Percentiles rank a stretch among this genome's conserved stretches.
phyloP scores from a whole-genome alignment of 805 yeast genomes.

The Kuraishia borneana region DNA sequence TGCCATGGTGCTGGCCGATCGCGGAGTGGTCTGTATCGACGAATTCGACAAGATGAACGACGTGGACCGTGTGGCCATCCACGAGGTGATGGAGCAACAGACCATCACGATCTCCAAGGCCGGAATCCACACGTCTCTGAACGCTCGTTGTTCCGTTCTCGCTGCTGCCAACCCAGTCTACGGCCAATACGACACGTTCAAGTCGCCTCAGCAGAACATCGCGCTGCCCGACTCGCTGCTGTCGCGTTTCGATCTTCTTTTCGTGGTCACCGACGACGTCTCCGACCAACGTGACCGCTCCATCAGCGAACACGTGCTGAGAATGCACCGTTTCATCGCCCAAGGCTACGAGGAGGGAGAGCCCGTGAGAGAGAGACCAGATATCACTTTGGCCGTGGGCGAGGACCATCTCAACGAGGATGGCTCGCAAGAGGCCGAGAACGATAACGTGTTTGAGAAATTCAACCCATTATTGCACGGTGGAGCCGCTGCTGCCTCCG shows the following conservation, averaged over 20 bases:
- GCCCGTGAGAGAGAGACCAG: constrained; percentile 73
- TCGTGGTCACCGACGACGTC: constrained; percentile 93
- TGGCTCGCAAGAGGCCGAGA: constrained; percentile 29
- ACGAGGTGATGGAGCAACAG: constrained; percentile 99
- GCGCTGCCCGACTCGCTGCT: constrained; percentile 93
- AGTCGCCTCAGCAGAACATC: constrained; percentile 92
- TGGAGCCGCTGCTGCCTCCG: constrained; percentile 45
- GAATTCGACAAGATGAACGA: constrained; percentile 98
- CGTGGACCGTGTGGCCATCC: constrained; percentile 93
- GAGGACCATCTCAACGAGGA: constrained; percentile 33
- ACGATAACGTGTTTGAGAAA: constrained; percentile 69
- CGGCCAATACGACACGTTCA: constrained; percentile 93
- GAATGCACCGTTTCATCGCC: constrained; percentile 85
- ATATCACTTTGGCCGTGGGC: constrained; percentile 74
- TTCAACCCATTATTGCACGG: constrained; percentile 75
- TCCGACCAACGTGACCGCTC: constrained; percentile 74
- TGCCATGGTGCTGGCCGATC: constrained; percentile 97
- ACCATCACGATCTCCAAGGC: constrained; percentile 97
- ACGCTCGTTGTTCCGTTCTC: constrained; percentile 92
- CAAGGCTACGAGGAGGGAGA: constrained; percentile 88
- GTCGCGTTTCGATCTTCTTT: constrained; percentile 92
- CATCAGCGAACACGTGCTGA: constrained; percentile 87
- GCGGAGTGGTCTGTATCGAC: constrained; percentile 96
- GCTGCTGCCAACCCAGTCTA: constrained; percentile 98
- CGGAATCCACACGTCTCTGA: constrained; percentile 91